Base-by-base conservation (phyloP, 169 alveolate species). In the Plasmodium fragile region DNA sequence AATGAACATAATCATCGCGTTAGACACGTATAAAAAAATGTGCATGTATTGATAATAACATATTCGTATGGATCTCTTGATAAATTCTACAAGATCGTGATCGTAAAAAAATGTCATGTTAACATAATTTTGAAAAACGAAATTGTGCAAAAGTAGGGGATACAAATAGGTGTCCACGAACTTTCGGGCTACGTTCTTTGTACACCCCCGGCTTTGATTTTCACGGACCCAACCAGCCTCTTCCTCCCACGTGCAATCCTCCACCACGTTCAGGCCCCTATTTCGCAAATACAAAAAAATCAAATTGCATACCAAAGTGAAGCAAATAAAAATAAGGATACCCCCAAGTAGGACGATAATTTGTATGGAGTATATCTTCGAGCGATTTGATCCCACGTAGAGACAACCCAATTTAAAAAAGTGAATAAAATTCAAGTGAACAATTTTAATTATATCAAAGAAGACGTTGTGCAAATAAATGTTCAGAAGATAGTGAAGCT, bases 401-500 rank as follows among this genome's bases (percentile, higher is more conserved):
- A 91, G 75, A 25, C 94, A 91, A 32, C 73, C 80, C 41, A 91
- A 25, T 32, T 65, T 80, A 32, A 71, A 11, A 80, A 80, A 71
- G 34, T 81, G 30, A 11, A 91, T 16, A 49, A 91, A 80, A 32
- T 91, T 80, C 75, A 91, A 53, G 36, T 80, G 59, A 65, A 91
- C 22, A 13, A 81, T 25, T 80, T 91, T 91, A 69, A 91, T 91
- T 32, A 91, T 30, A 80, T 91, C 94, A 91, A 45, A 91, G 73
- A 91, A 91, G 16, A 30, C 34, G 25, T 91, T 91, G 65, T 91
- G 94, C 80, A 91, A 1, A 81, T 91, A 91, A 30, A 91, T 91
- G 36, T 91, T 91, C 78, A 91, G 11, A 91, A 52, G 25, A 81
- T 91, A 91, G 55, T 91, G 78, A 4, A n/a, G 22, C 28, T 28